A percentile compares a stretch with the other conserved stretches of the same genome.
phyloP scores from a whole-genome alignment of 805 yeast species.

The Wickerhamomyces bisporus region DNA sequence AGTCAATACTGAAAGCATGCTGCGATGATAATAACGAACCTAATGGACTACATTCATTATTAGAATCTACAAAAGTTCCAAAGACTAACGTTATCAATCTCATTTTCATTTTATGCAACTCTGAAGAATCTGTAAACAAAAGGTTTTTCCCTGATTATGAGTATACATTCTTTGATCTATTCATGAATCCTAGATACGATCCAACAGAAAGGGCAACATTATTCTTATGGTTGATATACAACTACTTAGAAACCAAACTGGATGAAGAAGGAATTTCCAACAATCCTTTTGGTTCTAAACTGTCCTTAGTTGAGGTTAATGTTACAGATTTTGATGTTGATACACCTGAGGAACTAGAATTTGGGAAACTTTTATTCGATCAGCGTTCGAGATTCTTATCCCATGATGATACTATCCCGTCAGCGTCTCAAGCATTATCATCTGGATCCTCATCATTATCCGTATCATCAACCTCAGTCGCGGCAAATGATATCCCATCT shows the following conservation, averaged over 20 bases:
- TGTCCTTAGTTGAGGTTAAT: slow-evolving; percentile 21
- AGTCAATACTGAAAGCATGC: slow-evolving; percentile 83
- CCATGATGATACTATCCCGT: slow-evolving; percentile 12
- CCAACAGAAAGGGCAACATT: slow-evolving; percentile 66
- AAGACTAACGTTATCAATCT: slow-evolving; percentile 69
- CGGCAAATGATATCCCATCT: no score
- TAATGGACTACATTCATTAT: slow-evolving; percentile 42
- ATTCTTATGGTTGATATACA: slow-evolving; percentile 79
- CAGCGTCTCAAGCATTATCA: background rate
- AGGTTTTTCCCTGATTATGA: slow-evolving; percentile 25
- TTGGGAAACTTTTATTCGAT: slow-evolving; percentile 36
- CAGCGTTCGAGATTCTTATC: slow-evolving; percentile 32
- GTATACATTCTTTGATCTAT: slow-evolving; percentile 65
- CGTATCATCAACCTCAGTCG: no score
- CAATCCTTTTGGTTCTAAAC: slow-evolving; percentile 60
- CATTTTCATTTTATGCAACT: slow-evolving; percentile 67
- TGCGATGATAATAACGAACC: slow-evolving; percentile 62
- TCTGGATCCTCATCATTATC: no score
- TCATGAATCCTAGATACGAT: slow-evolving; percentile 55
- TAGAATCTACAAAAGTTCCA: slow-evolving; percentile 30
- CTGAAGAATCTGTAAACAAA: slow-evolving; percentile 46
- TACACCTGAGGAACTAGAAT: slow-evolving; percentile 36
- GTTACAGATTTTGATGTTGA: slow-evolving; percentile 35
- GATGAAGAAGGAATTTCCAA: slow-evolving; percentile 39
- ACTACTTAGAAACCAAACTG: slow-evolving; percentile 71